A percentile compares a stretch with the other conserved stretches of the same genome.
Conservation (phyloP, 2,329 filamentous ascomycete genomes). For the Lasiodiplodia sp. region DNA sequence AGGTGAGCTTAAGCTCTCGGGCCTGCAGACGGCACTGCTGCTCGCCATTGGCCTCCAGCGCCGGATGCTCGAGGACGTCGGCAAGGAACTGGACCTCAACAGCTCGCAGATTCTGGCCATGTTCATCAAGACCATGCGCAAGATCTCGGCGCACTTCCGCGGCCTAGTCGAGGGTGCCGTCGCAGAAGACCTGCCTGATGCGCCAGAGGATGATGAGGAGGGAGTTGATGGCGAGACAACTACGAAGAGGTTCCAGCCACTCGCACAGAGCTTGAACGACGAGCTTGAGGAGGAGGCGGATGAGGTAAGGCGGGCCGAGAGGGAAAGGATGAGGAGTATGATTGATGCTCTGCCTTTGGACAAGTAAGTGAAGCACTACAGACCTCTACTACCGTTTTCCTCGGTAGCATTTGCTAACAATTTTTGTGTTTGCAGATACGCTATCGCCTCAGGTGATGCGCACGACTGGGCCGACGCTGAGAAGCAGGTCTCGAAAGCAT, state of each 20-base stretch:
- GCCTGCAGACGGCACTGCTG: slow-evolving; percentile 86
- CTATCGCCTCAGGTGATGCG: slow-evolving; percentile 56
- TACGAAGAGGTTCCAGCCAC: slow-evolving; percentile 68
- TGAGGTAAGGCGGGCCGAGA: slow-evolving; percentile 73
- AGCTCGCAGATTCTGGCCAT: slow-evolving; percentile 87
- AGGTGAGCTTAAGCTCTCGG: slow-evolving; percentile 69
- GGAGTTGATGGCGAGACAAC: slow-evolving; percentile 73
- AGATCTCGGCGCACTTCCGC: slow-evolving; percentile 81
- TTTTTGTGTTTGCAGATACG: slow-evolving; percentile 42
- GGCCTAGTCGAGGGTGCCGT: slow-evolving; percentile 75
- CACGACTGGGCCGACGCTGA: slow-evolving; percentile 70
- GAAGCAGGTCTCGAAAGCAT: slow-evolving; percentile 68
- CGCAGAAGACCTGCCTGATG: slow-evolving; percentile 55
- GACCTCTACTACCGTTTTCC: slow-evolving; percentile 7
- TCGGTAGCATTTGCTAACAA: background rate
- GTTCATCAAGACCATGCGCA: slow-evolving; percentile 96
- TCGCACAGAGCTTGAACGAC: slow-evolving; percentile 76
- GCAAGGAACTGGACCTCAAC: slow-evolving; percentile 77
- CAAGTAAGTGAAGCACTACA: slow-evolving; percentile 64
- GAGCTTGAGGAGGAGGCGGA: slow-evolving; percentile 86
- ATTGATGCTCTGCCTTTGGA: slow-evolving; percentile 92
- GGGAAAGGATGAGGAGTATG: slow-evolving; percentile 82
- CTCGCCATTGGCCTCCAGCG: slow-evolving; percentile 86
- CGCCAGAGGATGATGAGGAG: slow-evolving; percentile 56
- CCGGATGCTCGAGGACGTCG: slow-evolving; percentile 82